Conservation (phyloP, 208 protist species). For the Porcisia hertigi region DNA sequence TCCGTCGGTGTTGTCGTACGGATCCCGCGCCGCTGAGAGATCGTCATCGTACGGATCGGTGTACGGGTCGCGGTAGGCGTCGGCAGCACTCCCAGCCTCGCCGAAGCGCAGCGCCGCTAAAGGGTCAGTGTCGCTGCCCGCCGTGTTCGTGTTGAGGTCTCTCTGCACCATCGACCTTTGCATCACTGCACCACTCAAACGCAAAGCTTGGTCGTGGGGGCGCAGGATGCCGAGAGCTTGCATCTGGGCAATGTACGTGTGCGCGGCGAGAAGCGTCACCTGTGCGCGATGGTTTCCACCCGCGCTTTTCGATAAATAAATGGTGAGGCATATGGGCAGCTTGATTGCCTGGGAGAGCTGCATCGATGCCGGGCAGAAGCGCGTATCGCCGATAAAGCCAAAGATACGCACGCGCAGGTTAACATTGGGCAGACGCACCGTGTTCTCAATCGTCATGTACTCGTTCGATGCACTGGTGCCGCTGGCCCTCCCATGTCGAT, state of each 20-base stretch:
- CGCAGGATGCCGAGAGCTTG: conserved; percentile 40
- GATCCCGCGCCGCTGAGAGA: conserved; percentile 2
- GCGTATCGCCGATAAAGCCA: conserved; percentile 65
- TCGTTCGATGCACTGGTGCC: conserved; percentile 4
- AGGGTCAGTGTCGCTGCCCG: conserved; percentile 10
- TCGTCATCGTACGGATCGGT: conserved; percentile 1
- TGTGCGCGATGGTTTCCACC: conserved; percentile 61
- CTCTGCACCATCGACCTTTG: background rate
- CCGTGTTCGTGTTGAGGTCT: background rate
- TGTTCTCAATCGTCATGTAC: conserved; percentile 46
- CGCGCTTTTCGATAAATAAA: conserved; percentile 59
- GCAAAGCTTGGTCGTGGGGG: background rate
- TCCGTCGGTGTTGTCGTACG: conserved; percentile 16
- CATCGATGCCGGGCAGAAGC: conserved; percentile 46
- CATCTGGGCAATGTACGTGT: conserved; percentile 62
- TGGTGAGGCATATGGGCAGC: conserved; percentile 38
- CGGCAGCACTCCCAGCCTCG: background rate
- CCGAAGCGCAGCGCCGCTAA: conserved; percentile 15
- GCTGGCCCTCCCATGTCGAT: conserved; percentile 11
- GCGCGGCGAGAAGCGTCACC: conserved; percentile 47
- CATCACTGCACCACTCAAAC: background rate
- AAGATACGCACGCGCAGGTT: conserved; percentile 52
- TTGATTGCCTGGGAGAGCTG: conserved; percentile 25
- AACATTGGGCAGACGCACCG: conserved; percentile 39
- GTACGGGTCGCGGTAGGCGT: conserved; percentile 34